phyloP scores from a whole-genome alignment of 257 asterid genomes.

The Plantago elongata region DNA sequence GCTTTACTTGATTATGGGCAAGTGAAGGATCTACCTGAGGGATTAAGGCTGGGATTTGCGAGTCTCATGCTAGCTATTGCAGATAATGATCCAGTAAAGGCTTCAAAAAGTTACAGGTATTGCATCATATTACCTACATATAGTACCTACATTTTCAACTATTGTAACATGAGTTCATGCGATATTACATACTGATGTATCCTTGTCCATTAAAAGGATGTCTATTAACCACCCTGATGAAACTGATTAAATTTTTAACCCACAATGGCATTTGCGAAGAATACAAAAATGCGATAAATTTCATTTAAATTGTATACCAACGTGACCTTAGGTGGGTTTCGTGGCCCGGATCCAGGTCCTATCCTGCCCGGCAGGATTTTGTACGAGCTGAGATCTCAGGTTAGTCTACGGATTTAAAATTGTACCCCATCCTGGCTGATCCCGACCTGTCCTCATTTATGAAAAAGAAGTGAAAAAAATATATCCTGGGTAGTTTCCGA shows the following conservation, averaged over 20 bases:
- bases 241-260: no score
- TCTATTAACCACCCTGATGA: no score
- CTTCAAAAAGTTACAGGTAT: constrained; percentile 88
- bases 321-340: background rate
- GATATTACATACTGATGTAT: background rate
- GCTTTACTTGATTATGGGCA: constrained; percentile 98
- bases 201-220: background rate
- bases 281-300: no score
- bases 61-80: constrained; percentile 85
- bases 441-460: no score
- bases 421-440: no score
- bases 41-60: constrained; percentile 89
- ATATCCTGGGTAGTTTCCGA: no score
- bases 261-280: no score
- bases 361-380: no score
- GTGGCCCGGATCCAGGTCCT: no score
- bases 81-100: constrained; percentile 72
- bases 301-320: background rate
- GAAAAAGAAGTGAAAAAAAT: no score
- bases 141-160: background rate
- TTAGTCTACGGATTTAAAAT: no score
- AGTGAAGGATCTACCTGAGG: constrained; percentile 97
- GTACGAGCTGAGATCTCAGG: no score
- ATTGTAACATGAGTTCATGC: background rate
- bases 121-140: background rate